A percentile compares a stretch with the other conserved stretches of the same genome.
These are phyloP conservation scores for Sarocladiaceae sp. DNA, from an alignment of 2,329 filamentous ascomycete genomes.

Conservation along the genomic window DNA sequence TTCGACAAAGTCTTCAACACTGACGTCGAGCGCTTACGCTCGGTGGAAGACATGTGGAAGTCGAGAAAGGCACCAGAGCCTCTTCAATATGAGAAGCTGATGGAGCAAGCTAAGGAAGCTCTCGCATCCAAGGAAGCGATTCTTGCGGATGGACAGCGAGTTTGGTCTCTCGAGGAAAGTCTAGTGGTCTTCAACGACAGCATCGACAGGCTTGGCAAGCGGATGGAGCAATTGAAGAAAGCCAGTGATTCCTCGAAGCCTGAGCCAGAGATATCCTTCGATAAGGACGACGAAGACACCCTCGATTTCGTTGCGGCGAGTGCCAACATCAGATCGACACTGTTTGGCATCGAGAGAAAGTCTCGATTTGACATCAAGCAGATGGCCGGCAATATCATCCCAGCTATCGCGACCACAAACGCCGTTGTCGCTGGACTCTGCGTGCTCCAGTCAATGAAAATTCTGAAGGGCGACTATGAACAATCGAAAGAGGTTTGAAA, in stretches of 20 bases:
- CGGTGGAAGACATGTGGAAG: conserved; percentile 97
- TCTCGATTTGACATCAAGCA: conserved; percentile 97
- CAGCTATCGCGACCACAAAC: conserved; percentile 96
- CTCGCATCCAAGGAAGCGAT: conserved; percentile 51
- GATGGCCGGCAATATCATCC: conserved; percentile 99
- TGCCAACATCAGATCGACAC: conserved; percentile 80
- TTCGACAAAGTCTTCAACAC: conserved; percentile 91
- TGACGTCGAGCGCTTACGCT: conserved; percentile 76
- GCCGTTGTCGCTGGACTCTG: conserved; percentile 92
- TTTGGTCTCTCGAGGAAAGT: conserved; percentile 83
- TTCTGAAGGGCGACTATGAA: conserved; percentile 67
- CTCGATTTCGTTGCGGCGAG: conserved; percentile 90
- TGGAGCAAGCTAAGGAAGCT: conserved; percentile 44
- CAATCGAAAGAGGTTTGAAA: conserved; percentile 67
- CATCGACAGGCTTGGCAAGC: conserved; percentile 68
- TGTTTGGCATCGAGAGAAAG: conserved; percentile 86
- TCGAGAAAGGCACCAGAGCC: conserved; percentile 69
- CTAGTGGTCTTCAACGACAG: conserved; percentile 84
- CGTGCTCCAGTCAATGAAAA: conserved; percentile 88
- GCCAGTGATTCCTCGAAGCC: conserved; percentile 38
- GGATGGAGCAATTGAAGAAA: conserved; percentile 61
- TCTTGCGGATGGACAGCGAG: conserved; percentile 63
- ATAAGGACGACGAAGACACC: conserved; percentile 95
- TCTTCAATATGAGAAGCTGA: conserved; percentile 63
- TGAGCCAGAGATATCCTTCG: conserved; percentile 73